phyloP scores from a whole-genome alignment of 805 yeast genomes.

The Metschnikowia lunata region DNA sequence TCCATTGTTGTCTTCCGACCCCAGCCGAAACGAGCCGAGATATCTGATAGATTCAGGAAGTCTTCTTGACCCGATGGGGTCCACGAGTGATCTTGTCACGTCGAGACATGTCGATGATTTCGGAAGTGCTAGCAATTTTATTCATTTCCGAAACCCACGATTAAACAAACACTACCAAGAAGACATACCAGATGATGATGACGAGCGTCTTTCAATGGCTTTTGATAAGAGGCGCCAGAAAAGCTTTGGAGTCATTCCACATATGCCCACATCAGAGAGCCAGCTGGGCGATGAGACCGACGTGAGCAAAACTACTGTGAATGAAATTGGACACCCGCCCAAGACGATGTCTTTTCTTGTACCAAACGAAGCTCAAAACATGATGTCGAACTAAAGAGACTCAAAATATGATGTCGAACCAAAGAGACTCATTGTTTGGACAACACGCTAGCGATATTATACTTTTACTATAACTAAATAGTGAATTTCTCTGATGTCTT shows the following conservation, averaged over 20 bases:
- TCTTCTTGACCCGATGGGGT: constrained; percentile 6
- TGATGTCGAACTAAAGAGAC: constrained; percentile 1
- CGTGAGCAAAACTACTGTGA: constrained; percentile 8
- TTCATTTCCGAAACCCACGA: constrained; percentile 15
- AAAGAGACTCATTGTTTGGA: background rate
- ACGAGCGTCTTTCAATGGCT: background rate
- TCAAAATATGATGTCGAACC: constrained; percentile 2
- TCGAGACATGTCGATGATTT: constrained; percentile 9
- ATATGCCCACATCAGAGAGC: background rate
- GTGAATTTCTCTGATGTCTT: constrained; percentile 15
- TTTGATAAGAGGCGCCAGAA: constrained; percentile 9
- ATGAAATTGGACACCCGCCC: constrained; percentile 5
- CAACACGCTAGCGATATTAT: no score
- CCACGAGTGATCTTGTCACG: constrained; percentile 15
- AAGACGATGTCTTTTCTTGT: background rate
- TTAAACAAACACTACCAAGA: constrained; percentile 15
- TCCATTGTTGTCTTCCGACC: constrained; percentile 12
- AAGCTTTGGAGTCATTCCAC: constrained; percentile 15
- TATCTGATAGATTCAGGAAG: constrained; percentile 8
- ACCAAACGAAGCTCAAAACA: background rate
- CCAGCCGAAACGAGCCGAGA: constrained; percentile 10
- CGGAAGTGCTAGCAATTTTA: constrained; percentile 6
- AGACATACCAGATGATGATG: constrained; percentile 3
- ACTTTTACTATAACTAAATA: background rate
- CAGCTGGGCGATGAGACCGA: constrained; percentile 12